Base-by-base conservation (phyloP, 768 basidiomycete species). In the Rhodotorula paludigena region DNA sequence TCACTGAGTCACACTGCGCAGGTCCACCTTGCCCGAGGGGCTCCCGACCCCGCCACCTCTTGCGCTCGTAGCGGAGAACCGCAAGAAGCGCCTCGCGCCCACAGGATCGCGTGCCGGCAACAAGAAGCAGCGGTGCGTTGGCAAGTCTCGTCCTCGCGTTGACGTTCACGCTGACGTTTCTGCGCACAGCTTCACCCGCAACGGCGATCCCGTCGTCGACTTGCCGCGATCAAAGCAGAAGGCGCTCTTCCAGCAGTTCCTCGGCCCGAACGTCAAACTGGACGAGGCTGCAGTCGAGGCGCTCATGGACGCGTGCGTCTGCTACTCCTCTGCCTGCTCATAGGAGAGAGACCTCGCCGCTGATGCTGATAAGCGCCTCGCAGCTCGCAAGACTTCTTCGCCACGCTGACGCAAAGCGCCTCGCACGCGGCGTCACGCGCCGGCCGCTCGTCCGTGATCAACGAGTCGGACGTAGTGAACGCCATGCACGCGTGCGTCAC, bases 381-480 rank as follows among this genome's bases (percentile, higher is more conserved):
- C 41, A 64, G 63, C 20, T 64, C 63, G 39, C 63, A 64, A 42
- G 63, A 57, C 20, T 64, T 57, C 56, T 57, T 64, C 32, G 56
- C 55, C 20, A 10, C 23, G 16, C 23, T 64, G 28, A 52, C 52
- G 63, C 21, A 57, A 10, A 56, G 57, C 48, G 48, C 63, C 0
- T 25, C 63, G 12, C 39, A 36, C 1, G 39, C 32, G 38, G 63
- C 63, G 15, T 9, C 15, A 5, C 63, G 57, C 18, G 47, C 63
- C 3, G 63, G 63, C 7, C 47, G 63, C 8, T 51, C 30, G 5
- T 23, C 39, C 21, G 2, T 36, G 1, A 8, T 64, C 14, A 51
- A 64, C 39, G 63, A 57, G 33, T 12, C 21, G 23, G 63, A 64
- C 32, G 9, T 64, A 7, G 41, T 64, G 14, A 21, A 30, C 11